phyloP scores from a whole-genome alignment of 257 asterid species.

The Leonotis leonurus region DNA sequence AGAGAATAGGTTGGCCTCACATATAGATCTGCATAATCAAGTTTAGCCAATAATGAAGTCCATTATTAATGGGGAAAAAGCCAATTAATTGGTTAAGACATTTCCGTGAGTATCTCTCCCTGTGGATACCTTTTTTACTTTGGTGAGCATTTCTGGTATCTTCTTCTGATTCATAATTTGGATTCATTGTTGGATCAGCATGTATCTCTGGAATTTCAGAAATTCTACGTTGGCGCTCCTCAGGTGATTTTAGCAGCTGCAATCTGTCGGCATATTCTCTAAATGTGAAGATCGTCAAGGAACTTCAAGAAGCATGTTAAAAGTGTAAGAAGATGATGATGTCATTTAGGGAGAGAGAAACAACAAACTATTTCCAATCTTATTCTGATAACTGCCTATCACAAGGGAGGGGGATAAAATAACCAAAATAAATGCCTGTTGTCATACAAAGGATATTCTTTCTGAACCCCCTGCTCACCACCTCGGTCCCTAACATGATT shows the following conservation, averaged over 20 bases:
- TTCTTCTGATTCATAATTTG: slow-evolving; percentile 57
- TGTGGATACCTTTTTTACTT: slow-evolving; percentile 37
- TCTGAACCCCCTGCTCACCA: slow-evolving; percentile 30
- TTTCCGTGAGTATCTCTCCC: not conserved
- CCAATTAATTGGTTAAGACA: not conserved
- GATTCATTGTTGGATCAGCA: slow-evolving; percentile 60
- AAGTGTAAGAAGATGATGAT: not conserved
- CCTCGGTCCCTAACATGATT: slow-evolving; percentile 34
- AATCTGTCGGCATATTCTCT: slow-evolving; percentile 46
- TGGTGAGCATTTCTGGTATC: slow-evolving; percentile 25
- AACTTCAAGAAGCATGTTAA: slow-evolving; percentile 14
- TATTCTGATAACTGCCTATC: not conserved
- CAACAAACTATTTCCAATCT: not conserved
- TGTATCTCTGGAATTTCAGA: slow-evolving; percentile 56
- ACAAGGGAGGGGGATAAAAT: not conserved
- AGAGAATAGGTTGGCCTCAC: no score
- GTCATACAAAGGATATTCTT: slow-evolving; percentile 37
- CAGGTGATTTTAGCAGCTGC: slow-evolving; percentile 50
- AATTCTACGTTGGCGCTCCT: slow-evolving; percentile 55
- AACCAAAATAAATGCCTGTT: not conserved
- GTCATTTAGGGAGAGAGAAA: not conserved
- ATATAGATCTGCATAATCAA: slow-evolving; percentile 27
- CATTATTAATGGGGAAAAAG: not conserved
- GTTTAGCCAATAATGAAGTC: not conserved
- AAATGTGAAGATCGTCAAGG: slow-evolving; percentile 55